These are phyloP conservation scores for Marchantia polymorpha DNA, from an alignment of 225 moss, liverwort and hornwort genomes.

Conservation along the genomic window DNA sequence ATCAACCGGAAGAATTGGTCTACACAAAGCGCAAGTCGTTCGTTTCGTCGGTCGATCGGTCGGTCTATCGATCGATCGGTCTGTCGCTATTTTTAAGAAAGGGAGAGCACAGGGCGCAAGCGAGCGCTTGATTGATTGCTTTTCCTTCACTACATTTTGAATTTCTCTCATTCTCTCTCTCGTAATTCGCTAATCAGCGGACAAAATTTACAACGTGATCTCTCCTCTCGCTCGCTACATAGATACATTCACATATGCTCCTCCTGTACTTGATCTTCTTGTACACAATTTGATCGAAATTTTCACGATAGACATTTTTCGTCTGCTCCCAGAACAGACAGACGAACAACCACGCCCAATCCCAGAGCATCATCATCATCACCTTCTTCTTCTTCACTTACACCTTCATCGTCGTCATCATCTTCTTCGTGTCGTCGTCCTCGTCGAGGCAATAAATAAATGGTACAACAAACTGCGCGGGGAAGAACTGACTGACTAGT, in stretches of 20 bases:
- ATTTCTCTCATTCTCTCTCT: neutral
- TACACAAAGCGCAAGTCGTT: neutral
- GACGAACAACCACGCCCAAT: neutral
- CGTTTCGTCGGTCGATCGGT: neutral
- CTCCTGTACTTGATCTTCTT: neutral
- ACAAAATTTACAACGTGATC: neutral
- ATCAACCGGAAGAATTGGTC: neutral
- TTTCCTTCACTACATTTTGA: neutral
- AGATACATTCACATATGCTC: neutral
- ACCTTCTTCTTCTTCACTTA: neutral
- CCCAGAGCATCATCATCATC: neutral
- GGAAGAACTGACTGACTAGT: neutral
- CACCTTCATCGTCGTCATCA: neutral
- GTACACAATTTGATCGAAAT: neutral
- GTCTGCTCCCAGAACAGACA: neutral
- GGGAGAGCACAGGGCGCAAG: neutral
- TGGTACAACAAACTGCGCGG: neutral
- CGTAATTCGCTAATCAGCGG: neutral
- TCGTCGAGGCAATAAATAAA: neutral
- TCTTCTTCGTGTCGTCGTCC: neutral
- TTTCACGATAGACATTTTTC: neutral
- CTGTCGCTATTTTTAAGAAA: neutral
- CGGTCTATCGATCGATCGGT: neutral
- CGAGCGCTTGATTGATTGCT: constrained; percentile 4
- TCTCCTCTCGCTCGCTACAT: neutral